Base-by-base conservation (phyloP, 345 rosid species). In the Euphorbia tirucalli region DNA sequence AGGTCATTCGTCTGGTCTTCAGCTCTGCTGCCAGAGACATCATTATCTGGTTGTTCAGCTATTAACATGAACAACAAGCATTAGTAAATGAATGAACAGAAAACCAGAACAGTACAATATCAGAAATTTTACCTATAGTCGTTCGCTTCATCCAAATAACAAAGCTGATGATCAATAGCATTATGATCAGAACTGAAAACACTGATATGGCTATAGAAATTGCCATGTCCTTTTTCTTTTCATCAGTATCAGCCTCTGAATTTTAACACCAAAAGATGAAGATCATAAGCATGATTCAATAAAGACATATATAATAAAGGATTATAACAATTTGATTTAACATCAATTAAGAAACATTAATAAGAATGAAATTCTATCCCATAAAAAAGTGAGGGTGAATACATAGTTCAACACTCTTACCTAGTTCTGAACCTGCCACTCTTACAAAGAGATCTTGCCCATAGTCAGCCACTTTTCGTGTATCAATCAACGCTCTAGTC, bases 391-490 rank as follows among this genome's bases (percentile, higher is more conserved):
- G 66, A 62, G 7, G 48, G 48, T 15, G 3, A 46, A 4, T 35
- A 62, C 6, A 28, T 28, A 27, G 18, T 21, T 62, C 1, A 11
- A 41, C 27, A 11, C 7, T 39, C 32, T 65, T 61, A 71, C 74
- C 74, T 71, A 71, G 28, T 46, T 71, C 74, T 46, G 44, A 46
- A 60, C 67, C 74, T 44, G 66, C 59, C 22, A 71, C 74, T 28
- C 67, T 49, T n/a, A 71, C 58, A 27, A 46, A 61, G 9, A 71
- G 46, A 48, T 71, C 74, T 30, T 71, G 46, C 66, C 67, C 66
- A 3, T 15, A 49, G 1, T 49, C 22, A n/a, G 22, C 44, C 1
- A 46, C 49, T 19, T 44, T 18, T 48, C 21, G 44, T n/a, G 46
- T 46, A 32, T 71, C 74, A 28, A 61, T 15, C 58, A 71, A 48